Base-by-base conservation (phyloP, 768 basidiomycete species). In the Kwoniella bestiolae region DNA sequence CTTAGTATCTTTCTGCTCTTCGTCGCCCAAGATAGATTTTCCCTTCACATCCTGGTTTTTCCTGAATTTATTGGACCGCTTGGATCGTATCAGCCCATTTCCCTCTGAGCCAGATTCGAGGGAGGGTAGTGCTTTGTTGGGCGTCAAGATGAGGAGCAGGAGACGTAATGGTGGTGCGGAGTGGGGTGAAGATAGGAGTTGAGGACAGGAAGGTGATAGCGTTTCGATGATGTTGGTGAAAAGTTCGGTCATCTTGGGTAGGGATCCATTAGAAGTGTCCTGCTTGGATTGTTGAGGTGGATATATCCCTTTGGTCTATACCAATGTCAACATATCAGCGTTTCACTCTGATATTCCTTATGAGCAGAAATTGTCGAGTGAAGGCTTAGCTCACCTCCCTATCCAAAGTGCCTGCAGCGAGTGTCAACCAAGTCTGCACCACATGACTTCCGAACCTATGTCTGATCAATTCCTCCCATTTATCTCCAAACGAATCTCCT, bases 391-490 rank as follows among this genome's bases (percentile, higher is more conserved):
- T 35, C 29, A 82, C 82, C 75, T 84, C 84, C 35, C 84, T 75
- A 56, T 83, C 82, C 8, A 83, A 70, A 0, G 84, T 84, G 55
- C 79, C 77, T 6, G 81, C 82, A 1, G 76, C 78, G 8, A 83
- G 71, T 5, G 85, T 85, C 69, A 97, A 85, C 68, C 96, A 82
- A 0, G 93, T 97, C 80, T 97, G 93, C 72, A 90, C 90, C 6
- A 96, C 94, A 86, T 97, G 94, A 26, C 94, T 95, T 16, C 90
- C 92, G 83, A 96, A 98, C 29, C 94, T 86, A 75, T 98, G 90
- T 74, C 85, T 66, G 9, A 80, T 65, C 9, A 82, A 63, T 25
- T 67, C 65, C 56, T 87, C 91, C 86, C 82, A 97, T 90, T 91
- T 91, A 79, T 92, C 94, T 56, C 86, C 85, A 73, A 99, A 82